Base-by-base conservation (phyloP, 2,329 filamentous ascomycete species). In the Fusarium sp. region DNA sequence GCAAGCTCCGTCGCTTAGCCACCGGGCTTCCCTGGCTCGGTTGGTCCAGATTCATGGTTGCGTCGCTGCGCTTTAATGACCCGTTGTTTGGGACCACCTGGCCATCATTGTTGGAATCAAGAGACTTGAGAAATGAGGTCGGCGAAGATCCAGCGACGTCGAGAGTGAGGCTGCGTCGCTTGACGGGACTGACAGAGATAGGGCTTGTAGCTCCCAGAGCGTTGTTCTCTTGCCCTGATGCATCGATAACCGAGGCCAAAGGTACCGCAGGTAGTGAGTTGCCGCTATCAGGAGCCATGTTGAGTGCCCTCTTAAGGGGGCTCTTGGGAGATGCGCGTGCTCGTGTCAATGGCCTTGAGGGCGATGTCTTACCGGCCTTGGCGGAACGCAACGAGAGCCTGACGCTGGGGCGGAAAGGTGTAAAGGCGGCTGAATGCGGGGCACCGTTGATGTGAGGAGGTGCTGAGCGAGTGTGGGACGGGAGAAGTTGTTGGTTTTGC, bases 31-130 rank as follows among this genome's bases (percentile, higher is more conserved):
- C 93, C 63, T 93, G 87, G 77, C 89, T 92, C 34, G 91, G 87
- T 73, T 94, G 92, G 78, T 97, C 95, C 55, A 97, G 85, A 78
- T 94, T 94, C 93, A 97, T 96, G 58, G 92, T 92, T 48, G 93
- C 92, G 84, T 98, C 96, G 79, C 93, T 96, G 77, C 96, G 91
- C 87, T 98, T 98, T 76, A 98, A 85, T 10, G 96, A 95, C 80
- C 96, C 98, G 11, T 92, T 91, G 39, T 77, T 79, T 41, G 79
- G 74, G 54, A 78, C 73, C 79, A 81, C 80, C 61, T 76, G 77
- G 62, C 70, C 70, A 36, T 83, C 80, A 57, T 62, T 75, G 54
- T 82, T 84, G 24, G 81, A 81, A 58, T 90, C 88, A 22, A 86
- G 79, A n/a, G 89, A 81, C 72, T 87, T 87, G 48, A 88, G 82